A percentile compares a stretch with the other conserved stretches of the same genome.
phyloP scores from a whole-genome alignment of 371 early-diverging fungal species.

The Apophysomyces variabilis region DNA sequence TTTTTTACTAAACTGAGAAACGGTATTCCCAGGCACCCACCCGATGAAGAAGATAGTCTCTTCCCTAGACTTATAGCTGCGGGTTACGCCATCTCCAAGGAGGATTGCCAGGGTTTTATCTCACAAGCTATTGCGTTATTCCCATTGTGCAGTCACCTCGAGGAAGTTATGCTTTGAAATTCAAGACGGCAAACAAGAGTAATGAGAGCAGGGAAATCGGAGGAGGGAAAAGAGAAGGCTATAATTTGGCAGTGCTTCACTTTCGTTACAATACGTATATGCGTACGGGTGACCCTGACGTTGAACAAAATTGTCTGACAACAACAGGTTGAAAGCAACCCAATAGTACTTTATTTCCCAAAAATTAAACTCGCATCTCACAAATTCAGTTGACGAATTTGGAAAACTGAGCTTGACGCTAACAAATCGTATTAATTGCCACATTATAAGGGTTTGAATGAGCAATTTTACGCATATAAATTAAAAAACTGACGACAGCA shows the following conservation, averaged over 20 bases:
- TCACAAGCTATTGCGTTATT: not conserved
- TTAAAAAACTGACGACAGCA: no score
- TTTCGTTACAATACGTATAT: no score
- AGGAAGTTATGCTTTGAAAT: not conserved
- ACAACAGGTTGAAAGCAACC: not conserved
- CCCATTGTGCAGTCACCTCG: not conserved
- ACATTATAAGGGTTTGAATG: no score
- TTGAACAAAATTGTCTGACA: not conserved
- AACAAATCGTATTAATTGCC: no score
- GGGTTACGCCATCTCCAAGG: slow-evolving; percentile 5
- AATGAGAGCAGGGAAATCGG: not conserved
- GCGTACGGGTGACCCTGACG: no score
- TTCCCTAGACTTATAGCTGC: slow-evolving; percentile 3
- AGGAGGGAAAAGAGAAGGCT: no score
- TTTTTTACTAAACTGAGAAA: slow-evolving; percentile 11
- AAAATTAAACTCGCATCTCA: no score
- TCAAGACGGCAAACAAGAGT: no score
- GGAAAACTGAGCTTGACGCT: no score
- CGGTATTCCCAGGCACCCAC: slow-evolving; percentile 2
- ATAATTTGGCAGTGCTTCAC: no score
- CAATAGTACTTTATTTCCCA: not conserved
- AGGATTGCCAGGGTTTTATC: not conserved
- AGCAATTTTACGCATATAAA: no score
- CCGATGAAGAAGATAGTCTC: not conserved
- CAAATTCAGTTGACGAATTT: no score